Percentiles rank a stretch among this genome's conserved stretches.
Conservation (phyloP, 495 filamentous ascomycete species). For the Penicillium lividum region DNA sequence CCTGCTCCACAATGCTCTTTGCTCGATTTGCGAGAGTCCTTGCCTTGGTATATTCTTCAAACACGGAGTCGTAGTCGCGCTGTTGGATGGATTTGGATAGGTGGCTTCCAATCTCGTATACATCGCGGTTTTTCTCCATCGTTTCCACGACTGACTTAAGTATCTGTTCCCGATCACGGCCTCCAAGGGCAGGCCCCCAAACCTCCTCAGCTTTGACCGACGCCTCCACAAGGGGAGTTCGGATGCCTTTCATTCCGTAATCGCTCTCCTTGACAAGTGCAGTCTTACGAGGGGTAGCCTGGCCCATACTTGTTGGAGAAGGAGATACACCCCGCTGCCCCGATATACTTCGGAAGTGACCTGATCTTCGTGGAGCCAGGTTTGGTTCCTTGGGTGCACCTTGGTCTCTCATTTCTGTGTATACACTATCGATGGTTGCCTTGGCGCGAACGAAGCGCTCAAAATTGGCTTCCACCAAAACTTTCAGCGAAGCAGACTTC, state of each 20-base stretch:
- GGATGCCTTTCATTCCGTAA: conserved; percentile 89
- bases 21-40: conserved; percentile 73
- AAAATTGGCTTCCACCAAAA: conserved; percentile 95
- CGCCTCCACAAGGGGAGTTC: conserved; percentile 80
- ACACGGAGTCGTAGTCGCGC: conserved; percentile 81
- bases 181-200: conserved; percentile 91
- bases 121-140: conserved; percentile 74
- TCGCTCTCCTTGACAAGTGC: conserved; percentile 91
- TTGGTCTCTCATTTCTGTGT: conserved; percentile 94
- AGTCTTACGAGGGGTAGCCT: conserved; percentile 65
- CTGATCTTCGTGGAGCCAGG: conserved; percentile 61
- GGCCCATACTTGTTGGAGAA: conserved; percentile 23
- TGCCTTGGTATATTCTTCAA: conserved; percentile 82
- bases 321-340: conserved; percentile 47
- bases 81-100: conserved; percentile 84
- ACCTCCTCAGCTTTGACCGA: conserved; percentile 93
- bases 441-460: conserved; percentile 96
- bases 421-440: conserved; percentile 95
- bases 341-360: conserved; percentile 56
- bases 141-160: conserved; percentile 71
- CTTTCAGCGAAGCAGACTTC: conserved; percentile 93
- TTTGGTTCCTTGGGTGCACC: conserved; percentile 62
- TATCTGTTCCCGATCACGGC: conserved; percentile 86
- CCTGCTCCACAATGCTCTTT: conserved; percentile 57
- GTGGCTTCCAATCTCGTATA: conserved; percentile 76